Conservation (phyloP, 257 asterid genomes). For the Gentiana macrophylla region DNA sequence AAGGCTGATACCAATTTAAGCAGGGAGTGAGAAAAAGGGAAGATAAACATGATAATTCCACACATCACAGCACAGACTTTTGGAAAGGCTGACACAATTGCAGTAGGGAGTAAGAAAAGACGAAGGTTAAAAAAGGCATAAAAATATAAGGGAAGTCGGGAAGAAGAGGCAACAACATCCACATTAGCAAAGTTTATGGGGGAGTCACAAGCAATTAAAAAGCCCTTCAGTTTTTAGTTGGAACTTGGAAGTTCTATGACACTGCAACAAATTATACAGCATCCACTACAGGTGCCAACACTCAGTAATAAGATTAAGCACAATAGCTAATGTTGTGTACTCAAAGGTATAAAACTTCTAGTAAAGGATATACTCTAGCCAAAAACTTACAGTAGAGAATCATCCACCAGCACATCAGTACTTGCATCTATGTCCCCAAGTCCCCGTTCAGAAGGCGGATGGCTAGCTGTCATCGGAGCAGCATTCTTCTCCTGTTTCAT, state of each 20-base stretch:
- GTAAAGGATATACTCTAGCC: slow-evolving; percentile 1
- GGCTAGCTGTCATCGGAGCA: slow-evolving; percentile 68
- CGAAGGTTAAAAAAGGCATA: neutral
- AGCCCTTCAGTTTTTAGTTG: neutral
- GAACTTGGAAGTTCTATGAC: too few relatives aligned
- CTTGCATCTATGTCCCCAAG: slow-evolving; percentile 83
- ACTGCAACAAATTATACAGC: too few relatives aligned
- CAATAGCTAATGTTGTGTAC: neutral
- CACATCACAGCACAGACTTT: neutral
- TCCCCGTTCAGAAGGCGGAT: slow-evolving; percentile 91
- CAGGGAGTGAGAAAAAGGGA: neutral
- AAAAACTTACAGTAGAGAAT: slow-evolving; percentile 68
- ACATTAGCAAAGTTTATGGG: neutral
- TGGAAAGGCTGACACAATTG: neutral
- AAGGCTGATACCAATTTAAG: neutral
- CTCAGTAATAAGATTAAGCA: neutral
- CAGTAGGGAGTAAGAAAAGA: too few relatives aligned
- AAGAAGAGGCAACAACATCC: neutral
- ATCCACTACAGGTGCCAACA: neutral
- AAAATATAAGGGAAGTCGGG: neutral
- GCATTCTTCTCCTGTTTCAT: slow-evolving; percentile 94
- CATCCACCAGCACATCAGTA: slow-evolving; percentile 85
- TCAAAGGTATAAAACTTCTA: slow-evolving; percentile 3
- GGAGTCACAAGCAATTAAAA: neutral
- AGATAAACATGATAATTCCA: neutral